Percentiles rank a stretch among this genome's conserved stretches.
phyloP scores from a whole-genome alignment of 495 filamentous ascomycete species.

The Melanomma pulvis-pyrius region DNA sequence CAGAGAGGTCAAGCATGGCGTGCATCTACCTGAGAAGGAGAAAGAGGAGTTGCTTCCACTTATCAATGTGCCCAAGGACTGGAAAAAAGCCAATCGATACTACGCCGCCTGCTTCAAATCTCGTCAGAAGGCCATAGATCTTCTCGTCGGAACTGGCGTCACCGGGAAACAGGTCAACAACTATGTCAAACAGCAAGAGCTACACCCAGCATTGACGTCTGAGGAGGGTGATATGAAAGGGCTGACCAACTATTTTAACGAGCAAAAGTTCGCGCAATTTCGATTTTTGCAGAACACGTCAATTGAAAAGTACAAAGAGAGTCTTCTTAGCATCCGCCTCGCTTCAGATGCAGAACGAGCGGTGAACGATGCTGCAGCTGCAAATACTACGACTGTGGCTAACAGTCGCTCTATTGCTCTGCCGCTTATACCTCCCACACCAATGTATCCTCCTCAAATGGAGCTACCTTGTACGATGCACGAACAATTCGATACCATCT shows the following conservation, averaged over 20 bases:
- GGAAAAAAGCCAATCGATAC: background rate
- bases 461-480: background rate
- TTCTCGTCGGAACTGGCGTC: conserved; percentile 17
- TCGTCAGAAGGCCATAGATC: conserved; percentile 9
- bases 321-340: conserved; percentile 1
- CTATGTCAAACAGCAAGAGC: conserved; percentile 15
- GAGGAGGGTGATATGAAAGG: conserved; percentile 7
- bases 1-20: conserved; percentile 10
- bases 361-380: background rate
- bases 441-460: background rate
- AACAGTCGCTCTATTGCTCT: background rate
- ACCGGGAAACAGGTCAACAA: conserved; percentile 19
- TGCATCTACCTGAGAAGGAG: background rate
- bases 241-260: conserved; percentile 5
- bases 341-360: conserved; percentile 13
- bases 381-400: background rate
- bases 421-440: conserved; percentile 21
- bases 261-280: background rate
- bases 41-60: conserved; percentile 5
- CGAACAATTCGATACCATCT: background rate
- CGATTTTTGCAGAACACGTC: background rate
- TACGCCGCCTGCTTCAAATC: conserved; percentile 20
- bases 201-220: conserved; percentile 14
- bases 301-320: conserved; percentile 14
- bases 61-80: conserved; percentile 19